Conservation (phyloP, 805 yeast species). For the Candida khao-thaluensis region DNA sequence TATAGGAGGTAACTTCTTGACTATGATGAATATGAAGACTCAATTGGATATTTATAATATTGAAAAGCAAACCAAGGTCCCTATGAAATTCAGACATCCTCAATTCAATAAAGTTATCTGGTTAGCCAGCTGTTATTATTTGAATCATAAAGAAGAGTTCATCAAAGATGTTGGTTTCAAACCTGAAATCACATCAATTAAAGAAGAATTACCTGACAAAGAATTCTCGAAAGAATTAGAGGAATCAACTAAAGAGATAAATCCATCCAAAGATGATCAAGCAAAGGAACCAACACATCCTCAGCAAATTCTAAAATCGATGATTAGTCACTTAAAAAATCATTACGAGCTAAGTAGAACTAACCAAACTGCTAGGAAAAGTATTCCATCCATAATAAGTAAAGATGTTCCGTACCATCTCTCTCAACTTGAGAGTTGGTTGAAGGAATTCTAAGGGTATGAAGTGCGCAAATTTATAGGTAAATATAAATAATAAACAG, state of each 20-base stretch:
- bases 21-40: conserved; percentile 57
- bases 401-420: conserved; percentile 1
- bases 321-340: conserved; percentile 25
- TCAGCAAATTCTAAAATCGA: neutral
- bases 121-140: conserved; percentile 55
- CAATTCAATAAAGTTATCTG: conserved; percentile 68
- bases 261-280: neutral
- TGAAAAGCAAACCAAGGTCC: conserved; percentile 70
- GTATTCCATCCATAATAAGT: conserved; percentile 36
- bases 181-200: neutral
- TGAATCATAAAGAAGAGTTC: conserved; percentile 25
- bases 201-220: neutral
- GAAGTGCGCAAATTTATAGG: no score
- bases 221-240: neutral
- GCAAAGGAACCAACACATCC: conserved; percentile 6
- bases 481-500: neutral
- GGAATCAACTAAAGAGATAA: neutral
- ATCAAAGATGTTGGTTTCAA: conserved; percentile 16
- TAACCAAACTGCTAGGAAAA: conserved; percentile 29
- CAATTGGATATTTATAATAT: conserved; percentile 62
- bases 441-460: no score
- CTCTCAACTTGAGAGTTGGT: conserved; percentile 1
- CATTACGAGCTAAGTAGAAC: conserved; percentile 36
- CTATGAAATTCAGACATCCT: conserved; percentile 75
- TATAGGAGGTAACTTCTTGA: conserved; percentile 85